Percentiles rank a stretch among this genome's conserved stretches.
phyloP scores from a whole-genome alignment of 129 eudicot genomes.

The Sambucus nigra region DNA sequence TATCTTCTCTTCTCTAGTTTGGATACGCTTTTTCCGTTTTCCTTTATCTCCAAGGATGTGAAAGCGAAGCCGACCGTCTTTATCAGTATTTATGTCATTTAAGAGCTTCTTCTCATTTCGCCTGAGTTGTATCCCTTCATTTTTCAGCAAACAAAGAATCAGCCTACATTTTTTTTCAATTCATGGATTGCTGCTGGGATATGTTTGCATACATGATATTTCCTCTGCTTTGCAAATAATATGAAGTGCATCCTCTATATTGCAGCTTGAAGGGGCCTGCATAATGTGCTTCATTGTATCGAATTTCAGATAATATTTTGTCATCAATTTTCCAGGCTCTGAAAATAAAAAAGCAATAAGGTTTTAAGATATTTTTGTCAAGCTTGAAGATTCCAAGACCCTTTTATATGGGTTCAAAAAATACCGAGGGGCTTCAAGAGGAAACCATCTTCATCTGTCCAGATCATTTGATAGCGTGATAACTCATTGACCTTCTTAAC shows the following conservation, averaged over 20 bases:
- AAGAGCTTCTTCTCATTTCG: constrained; percentile 92
- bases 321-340: constrained; percentile 98
- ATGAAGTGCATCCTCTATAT: constrained; percentile 76
- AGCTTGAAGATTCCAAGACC: neutral
- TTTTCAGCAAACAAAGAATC: constrained; percentile 17
- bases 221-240: constrained; percentile 87
- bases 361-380: constrained; percentile 1
- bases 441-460: constrained; percentile 97
- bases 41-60: constrained; percentile 88
- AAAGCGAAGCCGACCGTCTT: constrained; percentile 90
- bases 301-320: constrained; percentile 91
- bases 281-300: constrained; percentile 91
- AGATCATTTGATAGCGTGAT: constrained; percentile 75
- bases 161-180: constrained; percentile 9
- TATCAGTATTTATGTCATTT: constrained; percentile 84
- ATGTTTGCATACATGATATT: constrained; percentile 54
- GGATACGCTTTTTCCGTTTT: constrained; percentile 88
- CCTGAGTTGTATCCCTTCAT: constrained; percentile 95
- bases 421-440: constrained; percentile 94
- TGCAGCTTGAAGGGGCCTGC: constrained; percentile 74
- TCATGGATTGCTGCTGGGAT: constrained; percentile 5
- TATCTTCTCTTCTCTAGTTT: constrained; percentile 91
- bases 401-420: constrained; percentile 5
- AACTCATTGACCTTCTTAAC: constrained; percentile 86
- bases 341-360: constrained; percentile 16